Percentiles rank a stretch among this genome's conserved stretches.
These are phyloP conservation scores for Termitomyces sp. DNA, from an alignment of 1,284 basidiomycete species.

Conservation along the genomic window DNA sequence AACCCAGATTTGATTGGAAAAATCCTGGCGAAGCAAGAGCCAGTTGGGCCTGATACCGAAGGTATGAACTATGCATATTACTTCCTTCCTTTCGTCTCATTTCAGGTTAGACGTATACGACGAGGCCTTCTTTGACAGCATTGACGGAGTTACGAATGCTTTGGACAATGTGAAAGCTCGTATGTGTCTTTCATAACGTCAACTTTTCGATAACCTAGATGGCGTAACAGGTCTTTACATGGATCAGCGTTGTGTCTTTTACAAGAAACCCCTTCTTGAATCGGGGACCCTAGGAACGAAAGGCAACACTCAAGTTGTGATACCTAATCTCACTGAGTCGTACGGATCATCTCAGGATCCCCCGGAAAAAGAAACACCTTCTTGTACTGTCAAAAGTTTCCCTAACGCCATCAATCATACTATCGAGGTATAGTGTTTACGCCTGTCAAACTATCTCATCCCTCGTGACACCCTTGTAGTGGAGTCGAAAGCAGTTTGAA, in stretches of 20 bases:
- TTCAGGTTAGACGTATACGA: slow-evolving; percentile 73
- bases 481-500: slow-evolving; percentile 94
- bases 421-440: slow-evolving; percentile 69
- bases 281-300: slow-evolving; percentile 99
- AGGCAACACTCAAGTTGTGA: slow-evolving; percentile 95
- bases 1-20: slow-evolving; percentile 90
- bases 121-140: slow-evolving; percentile 81
- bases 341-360: slow-evolving; percentile 99
- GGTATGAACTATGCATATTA: slow-evolving; percentile 39
- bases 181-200: slow-evolving; percentile 35
- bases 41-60: slow-evolving; percentile 92
- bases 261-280: slow-evolving; percentile 93
- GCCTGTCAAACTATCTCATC: background rate
- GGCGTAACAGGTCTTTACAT: slow-evolving; percentile 79
- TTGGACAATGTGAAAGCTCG: slow-evolving; percentile 96
- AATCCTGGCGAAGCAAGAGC: slow-evolving; percentile 88
- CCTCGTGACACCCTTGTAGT: slow-evolving; percentile 44
- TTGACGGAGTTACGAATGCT: slow-evolving; percentile 99
- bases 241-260: slow-evolving; percentile 98
- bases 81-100: slow-evolving; percentile 1
- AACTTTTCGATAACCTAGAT: background rate
- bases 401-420: slow-evolving; percentile 98
- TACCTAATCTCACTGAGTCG: slow-evolving; percentile 95
- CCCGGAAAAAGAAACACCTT: slow-evolving; percentile 96
- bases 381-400: slow-evolving; percentile 99